Evolutionary conservation across 2,329 filamentous ascomycete species (phyloP).

Genomic region (Hymenoscyphus scutula): DNA sequence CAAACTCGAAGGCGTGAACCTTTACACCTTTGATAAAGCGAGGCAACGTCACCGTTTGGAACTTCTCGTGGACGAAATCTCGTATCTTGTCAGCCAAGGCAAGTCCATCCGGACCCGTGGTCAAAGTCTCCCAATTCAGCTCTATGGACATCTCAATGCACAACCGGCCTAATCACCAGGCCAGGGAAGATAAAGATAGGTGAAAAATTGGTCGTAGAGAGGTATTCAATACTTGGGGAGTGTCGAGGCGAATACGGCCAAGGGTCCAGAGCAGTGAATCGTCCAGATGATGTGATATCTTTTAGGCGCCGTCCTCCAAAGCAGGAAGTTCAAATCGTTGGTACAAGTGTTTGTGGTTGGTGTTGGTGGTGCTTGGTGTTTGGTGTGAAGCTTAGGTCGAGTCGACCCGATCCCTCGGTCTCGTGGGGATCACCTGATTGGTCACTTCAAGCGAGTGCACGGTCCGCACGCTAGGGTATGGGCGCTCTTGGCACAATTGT

Average conservation of each 20-base stretch:
- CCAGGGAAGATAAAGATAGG: not conserved
- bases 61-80: constrained; percentile 91
- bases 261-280: not conserved
- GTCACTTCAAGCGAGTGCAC: not conserved
- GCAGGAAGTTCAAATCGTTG: not conserved
- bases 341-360: not conserved
- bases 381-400: not conserved
- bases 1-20: constrained; percentile 92
- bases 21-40: constrained; percentile 96
- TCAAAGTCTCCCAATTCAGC: constrained; percentile 93
- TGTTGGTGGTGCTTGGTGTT: not conserved
- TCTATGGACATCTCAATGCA: constrained; percentile 80
- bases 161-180: not conserved
- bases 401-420: not conserved
- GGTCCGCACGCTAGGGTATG: not conserved
- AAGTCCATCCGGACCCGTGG: constrained; percentile 80
- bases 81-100: constrained; percentile 83
- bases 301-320: not conserved
- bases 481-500: not conserved
- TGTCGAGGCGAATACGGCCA: not conserved
- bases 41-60: constrained; percentile 86
- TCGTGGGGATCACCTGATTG: not conserved
- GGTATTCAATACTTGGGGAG: not conserved
- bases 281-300: not conserved
- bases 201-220: not conserved